phyloP scores from a whole-genome alignment of 1,284 basidiomycete species.

The Ustilago tritici region DNA sequence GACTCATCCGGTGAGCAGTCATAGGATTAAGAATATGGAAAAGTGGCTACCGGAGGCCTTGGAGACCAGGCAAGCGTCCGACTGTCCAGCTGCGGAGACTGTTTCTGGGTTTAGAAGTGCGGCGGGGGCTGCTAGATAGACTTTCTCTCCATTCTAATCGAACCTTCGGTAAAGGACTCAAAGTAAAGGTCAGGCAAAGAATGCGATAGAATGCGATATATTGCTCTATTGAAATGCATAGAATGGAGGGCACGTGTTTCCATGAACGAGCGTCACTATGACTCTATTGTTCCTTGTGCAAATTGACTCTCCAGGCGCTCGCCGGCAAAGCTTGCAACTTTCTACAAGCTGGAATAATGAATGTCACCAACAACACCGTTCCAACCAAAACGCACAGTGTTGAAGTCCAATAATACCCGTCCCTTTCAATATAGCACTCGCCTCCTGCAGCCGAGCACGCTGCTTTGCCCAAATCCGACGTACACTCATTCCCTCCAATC shows the following conservation, averaged over 20 bases:
- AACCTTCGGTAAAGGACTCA: too few species aligned
- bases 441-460: constrained; percentile 82
- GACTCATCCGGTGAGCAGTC: constrained; percentile 59
- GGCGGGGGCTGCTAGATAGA: constrained; percentile 10
- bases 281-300: constrained; percentile 18
- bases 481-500: constrained; percentile 56
- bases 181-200: not conserved
- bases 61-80: constrained; percentile 17
- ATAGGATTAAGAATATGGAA: constrained; percentile 58
- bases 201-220: constrained; percentile 1
- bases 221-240: not conserved
- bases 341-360: constrained; percentile 85
- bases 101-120: constrained; percentile 30
- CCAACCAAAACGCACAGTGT: constrained; percentile 83
- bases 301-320: constrained; percentile 60
- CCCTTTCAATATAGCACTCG: constrained; percentile 82
- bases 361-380: constrained; percentile 78
- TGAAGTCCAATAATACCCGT: constrained; percentile 92
- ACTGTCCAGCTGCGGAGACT: constrained; percentile 33
- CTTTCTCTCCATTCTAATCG: constrained; percentile 15
- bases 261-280: not conserved
- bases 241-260: not conserved
- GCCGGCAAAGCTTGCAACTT: constrained; percentile 77
- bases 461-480: constrained; percentile 76
- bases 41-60: constrained; percentile 55